Base-by-base conservation (phyloP, 306 rosid species). In the Sicyos baderoa region DNA sequence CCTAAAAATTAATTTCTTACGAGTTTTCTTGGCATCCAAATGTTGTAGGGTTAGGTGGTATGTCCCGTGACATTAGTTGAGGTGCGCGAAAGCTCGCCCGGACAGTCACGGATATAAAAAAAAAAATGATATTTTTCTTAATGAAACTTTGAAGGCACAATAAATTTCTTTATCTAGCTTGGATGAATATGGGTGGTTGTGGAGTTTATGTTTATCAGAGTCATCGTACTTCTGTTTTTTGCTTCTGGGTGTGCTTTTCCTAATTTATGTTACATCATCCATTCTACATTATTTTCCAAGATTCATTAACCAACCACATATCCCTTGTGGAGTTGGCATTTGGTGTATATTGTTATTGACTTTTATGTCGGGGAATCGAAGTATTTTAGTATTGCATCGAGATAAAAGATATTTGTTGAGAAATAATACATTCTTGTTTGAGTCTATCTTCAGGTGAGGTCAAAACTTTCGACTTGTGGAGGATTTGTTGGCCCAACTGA, bases 401-500 rank as follows among this genome's bases (percentile, higher is more conserved):
- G 45, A 40, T 40, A 7, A 7, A 40, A 40, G 45, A 7, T 7
- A 40, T 17, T 15, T 69, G n/a, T 15, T 53, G 19, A 16, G 54
- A 47, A 50, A 11, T 42, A 17, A 9, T 59, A 15, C 54, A 29
- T 35, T 75, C 7, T n/a, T 19, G 7, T 23, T 17, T 67, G 58
- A 55, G 57, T 69, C 13, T 42, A 69, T 78, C 64, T 78, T 17
- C 59, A 92, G 96, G 88, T 89, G 61, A 87, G 97, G 76, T 75
- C 88, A 27, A 92, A 89, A 82, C 73, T 92, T 76, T 86, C 91
- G 55, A 87, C 92, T 63, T 92, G 89, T 76, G 96, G 91, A 77
- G 96, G 96, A 79, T 92, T 86, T 80, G 90, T 89, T 74, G 95
- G 88, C 76, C 95, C 93, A 7, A 77, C 83, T 58, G 95, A 89